Base-by-base conservation (phyloP, 2,329 filamentous ascomycete genomes). In the Fusarium kyushuense region DNA sequence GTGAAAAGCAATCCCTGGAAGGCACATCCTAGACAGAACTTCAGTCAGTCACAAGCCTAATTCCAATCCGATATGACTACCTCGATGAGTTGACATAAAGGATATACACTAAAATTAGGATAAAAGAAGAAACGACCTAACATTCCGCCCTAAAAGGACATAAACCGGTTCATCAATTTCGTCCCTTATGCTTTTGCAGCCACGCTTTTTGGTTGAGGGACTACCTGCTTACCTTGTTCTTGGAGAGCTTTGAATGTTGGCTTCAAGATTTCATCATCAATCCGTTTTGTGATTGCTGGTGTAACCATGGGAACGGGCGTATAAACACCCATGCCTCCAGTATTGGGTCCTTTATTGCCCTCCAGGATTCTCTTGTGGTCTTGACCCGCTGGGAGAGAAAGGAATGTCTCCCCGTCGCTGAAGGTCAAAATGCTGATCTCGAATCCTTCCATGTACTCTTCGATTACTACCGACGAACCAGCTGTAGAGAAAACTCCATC, bases 241-340 rank as follows among this genome's bases (percentile, higher is more conserved):
- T 81, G 79, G 84, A 91, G 89, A 47, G 86, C 88, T 51, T 88
- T 83, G 60, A 92, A 81, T 0, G 88, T 91, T 2, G 89, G 89
- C 71, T 87, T 81, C 6, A 92, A 77, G 19, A 91, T 86, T 7
- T 83, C 84, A 43, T 79, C 78, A 64, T 92, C 84, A 48, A 92
- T 85, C 59, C 85, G 79, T 2, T 85, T 83, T 16, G 90, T 80
- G 3, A 88, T 78, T 17, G 84, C 82, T 47, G 63, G 35, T 3
- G 84, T 83, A 6, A 84, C 83, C 74, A 88, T 85, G 16, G 80
- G 85, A 1, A 90, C 89, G 5, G 87, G 87, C 3, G 89, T 89
- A 77, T 92, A 93, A 56, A 89, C 91, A 3, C 90, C 90, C 90
- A 93, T 93, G 16, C 90, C 90, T 54, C 90, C 90, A 13, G 90